These are phyloP conservation scores for Phlebopus sp. DNA, from an alignment of 1,284 basidiomycete genomes.

Conservation along the genomic window DNA sequence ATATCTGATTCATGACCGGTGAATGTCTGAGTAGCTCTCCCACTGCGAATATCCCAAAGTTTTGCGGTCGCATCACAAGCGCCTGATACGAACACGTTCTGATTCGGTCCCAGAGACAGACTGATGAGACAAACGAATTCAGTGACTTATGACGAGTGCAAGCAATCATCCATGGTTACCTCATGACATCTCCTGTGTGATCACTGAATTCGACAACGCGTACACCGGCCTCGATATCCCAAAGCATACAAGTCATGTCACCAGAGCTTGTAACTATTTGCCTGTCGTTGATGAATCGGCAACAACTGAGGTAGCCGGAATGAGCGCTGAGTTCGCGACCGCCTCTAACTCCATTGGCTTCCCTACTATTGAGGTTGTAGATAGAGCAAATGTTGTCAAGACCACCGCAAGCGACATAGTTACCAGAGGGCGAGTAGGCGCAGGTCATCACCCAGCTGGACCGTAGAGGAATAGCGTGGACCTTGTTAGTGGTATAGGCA, in stretches of 20 bases:
- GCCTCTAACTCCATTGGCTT: conserved; percentile 68
- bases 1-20: conserved; percentile 99
- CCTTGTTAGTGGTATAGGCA: conserved; percentile 99
- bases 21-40: conserved; percentile 97
- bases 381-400: conserved; percentile 99
- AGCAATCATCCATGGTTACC: conserved; percentile 46
- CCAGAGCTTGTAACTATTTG: conserved; percentile 97
- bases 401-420: conserved; percentile 97
- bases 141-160: conserved; percentile 7
- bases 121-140: conserved; percentile 41
- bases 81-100: conserved; percentile 96
- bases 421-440: conserved; percentile 95
- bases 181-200: conserved; percentile 99
- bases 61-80: conserved; percentile 98
- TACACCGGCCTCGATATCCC: conserved; percentile 98
- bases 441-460: conserved; percentile 99
- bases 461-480: conserved; percentile 95
- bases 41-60: conserved; percentile 97
- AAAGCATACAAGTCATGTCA: conserved; percentile 99
- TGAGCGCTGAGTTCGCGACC: conserved; percentile 93
- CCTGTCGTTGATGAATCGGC: conserved; percentile 96
- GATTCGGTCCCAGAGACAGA: conserved; percentile 90
- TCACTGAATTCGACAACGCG: conserved; percentile 96
- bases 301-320: conserved; percentile 96
- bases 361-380: conserved; percentile 85